Conservation (phyloP, 345 rosid genomes). For the Rubroshorea leprosula region DNA sequence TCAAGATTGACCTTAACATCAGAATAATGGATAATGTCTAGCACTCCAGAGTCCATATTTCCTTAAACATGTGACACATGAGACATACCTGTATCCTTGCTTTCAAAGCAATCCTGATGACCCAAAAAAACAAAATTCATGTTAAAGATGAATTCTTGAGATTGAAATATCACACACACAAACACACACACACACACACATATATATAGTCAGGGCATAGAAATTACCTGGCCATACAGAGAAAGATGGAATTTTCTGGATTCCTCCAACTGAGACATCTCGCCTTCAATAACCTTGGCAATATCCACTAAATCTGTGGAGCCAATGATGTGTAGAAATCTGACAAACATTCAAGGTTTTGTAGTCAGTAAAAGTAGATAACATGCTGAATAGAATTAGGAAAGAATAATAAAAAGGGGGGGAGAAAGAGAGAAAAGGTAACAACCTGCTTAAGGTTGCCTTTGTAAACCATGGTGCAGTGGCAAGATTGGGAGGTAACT, state of each 20-base stretch:
- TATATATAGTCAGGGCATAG: background rate
- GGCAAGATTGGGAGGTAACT: conserved; percentile 23
- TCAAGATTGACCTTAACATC: too few species aligned
- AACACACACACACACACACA: too few species aligned
- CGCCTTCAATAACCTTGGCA: conserved; percentile 38
- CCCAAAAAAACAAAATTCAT: conserved; percentile 22
- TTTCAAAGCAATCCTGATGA: conserved; percentile 15
- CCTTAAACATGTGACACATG: background rate
- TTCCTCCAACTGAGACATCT: conserved; percentile 58
- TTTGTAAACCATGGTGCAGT: conserved; percentile 49
- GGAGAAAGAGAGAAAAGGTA: background rate
- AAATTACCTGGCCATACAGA: conserved; percentile 37
- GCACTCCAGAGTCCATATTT: background rate
- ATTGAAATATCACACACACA: too few species aligned
- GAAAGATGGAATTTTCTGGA: conserved; percentile 56
- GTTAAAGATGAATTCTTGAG: background rate
- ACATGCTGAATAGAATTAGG: background rate
- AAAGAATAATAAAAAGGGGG: conserved; percentile 4
- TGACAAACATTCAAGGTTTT: conserved; percentile 22
- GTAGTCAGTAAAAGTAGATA: background rate
- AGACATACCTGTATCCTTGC: conserved; percentile 21
- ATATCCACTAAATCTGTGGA: conserved; percentile 33
- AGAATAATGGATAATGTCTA: background rate
- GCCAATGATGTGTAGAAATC: conserved; percentile 40
- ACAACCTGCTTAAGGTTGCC: conserved; percentile 48